phyloP scores from a whole-genome alignment of 345 rosid genomes.

The Eucalyptus pauciflora region DNA sequence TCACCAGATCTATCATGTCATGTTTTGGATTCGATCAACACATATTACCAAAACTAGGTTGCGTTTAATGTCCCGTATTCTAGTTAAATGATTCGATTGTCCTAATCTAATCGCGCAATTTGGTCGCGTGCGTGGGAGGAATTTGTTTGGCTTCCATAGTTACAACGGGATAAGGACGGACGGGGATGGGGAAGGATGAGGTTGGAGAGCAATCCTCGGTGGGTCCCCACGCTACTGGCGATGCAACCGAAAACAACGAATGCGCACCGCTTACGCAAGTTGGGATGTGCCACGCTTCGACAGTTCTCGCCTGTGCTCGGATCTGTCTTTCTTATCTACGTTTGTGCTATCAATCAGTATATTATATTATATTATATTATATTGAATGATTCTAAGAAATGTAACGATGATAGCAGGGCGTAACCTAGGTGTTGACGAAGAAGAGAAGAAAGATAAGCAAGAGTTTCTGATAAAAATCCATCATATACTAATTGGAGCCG shows the following conservation, averaged over 20 bases:
- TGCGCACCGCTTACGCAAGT: background rate
- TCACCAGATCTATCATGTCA: background rate
- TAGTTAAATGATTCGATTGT: background rate
- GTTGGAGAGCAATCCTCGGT: background rate
- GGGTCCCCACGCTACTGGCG: background rate
- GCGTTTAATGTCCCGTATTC: background rate
- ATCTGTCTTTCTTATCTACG: background rate
- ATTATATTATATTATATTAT: background rate
- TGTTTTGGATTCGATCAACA: background rate
- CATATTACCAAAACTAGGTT: background rate
- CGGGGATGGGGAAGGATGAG: background rate
- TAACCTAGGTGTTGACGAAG: background rate
- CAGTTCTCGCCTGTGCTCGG: background rate
- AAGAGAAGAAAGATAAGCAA: background rate
- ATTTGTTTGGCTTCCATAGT: background rate
- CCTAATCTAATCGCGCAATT: background rate
- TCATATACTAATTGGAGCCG: background rate
- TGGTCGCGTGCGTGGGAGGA: background rate
- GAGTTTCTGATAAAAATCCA: background rate
- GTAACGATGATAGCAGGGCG: background rate
- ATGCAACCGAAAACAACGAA: background rate
- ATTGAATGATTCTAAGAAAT: background rate
- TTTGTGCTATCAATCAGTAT: background rate
- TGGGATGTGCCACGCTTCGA: background rate
- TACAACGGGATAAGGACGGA: background rate